phyloP scores from a whole-genome alignment of 2,329 filamentous ascomycete genomes.

The Epichloe hybrida region DNA sequence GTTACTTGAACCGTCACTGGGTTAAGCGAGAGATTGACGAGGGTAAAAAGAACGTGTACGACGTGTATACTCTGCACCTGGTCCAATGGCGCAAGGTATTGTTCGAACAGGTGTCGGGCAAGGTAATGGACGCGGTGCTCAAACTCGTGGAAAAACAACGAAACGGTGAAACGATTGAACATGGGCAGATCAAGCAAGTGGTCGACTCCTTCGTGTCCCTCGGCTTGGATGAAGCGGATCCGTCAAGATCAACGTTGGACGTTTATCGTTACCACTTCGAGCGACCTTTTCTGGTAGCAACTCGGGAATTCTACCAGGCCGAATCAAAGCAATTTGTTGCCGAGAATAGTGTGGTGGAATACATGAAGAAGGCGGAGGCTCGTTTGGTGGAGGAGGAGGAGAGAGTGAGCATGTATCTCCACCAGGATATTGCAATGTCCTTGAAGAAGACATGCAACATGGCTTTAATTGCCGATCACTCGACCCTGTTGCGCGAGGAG shows the following conservation, averaged over 20 bases:
- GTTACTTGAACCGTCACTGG: conserved; percentile 96
- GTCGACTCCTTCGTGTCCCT: conserved; percentile 94
- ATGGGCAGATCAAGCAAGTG: conserved; percentile 90
- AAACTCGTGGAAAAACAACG: conserved; percentile 95
- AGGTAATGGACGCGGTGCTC: conserved; percentile 90
- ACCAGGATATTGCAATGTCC: conserved; percentile 72
- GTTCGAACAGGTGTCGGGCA: conserved; percentile 68
- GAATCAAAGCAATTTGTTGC: conserved; percentile 92
- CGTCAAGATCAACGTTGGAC: conserved; percentile 85
- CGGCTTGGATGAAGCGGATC: conserved; percentile 84
- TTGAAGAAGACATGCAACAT: conserved; percentile 81
- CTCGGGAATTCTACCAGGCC: conserved; percentile 71
- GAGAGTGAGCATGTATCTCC: conserved; percentile 80
- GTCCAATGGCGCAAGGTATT: conserved; percentile 92
- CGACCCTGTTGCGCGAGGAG: conserved; percentile 74
- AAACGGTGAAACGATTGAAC: conserved; percentile 94
- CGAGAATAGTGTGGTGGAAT: conserved; percentile 95
- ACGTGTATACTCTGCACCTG: conserved; percentile 92
- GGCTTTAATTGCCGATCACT: conserved; percentile 82
- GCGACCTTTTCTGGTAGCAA: conserved; percentile 77
- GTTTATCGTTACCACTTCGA: conserved; percentile 92
- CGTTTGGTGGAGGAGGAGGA: conserved; percentile 88
- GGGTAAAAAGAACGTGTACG: conserved; percentile 95
- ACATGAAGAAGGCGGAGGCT: conserved; percentile 97
- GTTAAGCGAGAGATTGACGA: conserved; percentile 98